These are phyloP conservation scores for Penstemon eatonii DNA, from an alignment of 257 asterid species.

Conservation along the genomic window DNA sequence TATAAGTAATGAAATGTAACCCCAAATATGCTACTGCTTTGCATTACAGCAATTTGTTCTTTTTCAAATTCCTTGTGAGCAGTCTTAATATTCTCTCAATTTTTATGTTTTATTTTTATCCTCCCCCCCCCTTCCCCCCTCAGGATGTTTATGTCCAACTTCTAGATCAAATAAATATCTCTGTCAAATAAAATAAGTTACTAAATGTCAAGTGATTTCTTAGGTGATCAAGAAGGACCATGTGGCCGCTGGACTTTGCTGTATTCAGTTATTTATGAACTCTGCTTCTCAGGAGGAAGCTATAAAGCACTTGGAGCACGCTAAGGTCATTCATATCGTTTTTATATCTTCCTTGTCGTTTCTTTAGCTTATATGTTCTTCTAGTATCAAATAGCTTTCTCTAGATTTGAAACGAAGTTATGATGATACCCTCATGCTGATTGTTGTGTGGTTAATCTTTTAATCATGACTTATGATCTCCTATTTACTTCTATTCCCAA, in stretches of 20 bases:
- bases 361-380: slow-evolving; percentile 16
- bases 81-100: slow-evolving; percentile 2
- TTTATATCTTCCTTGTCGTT: slow-evolving; percentile 19
- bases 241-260: slow-evolving; percentile 94
- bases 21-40: too few relatives aligned
- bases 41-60: too few relatives aligned
- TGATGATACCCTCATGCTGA: not conserved
- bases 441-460: slow-evolving; percentile 4
- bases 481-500: not conserved
- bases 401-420: slow-evolving; percentile 18
- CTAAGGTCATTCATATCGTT: slow-evolving; percentile 52
- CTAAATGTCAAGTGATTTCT: slow-evolving; percentile 31
- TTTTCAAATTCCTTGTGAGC: too few relatives aligned
- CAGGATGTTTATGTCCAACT: not conserved
- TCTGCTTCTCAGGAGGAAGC: slow-evolving; percentile 94
- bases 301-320: slow-evolving; percentile 79
- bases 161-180: not conserved
- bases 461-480: not conserved
- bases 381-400: slow-evolving; percentile 16
- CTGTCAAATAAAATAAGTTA: not conserved
- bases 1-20: too few relatives aligned
- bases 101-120: not conserved
- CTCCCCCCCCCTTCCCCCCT: not conserved
- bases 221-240: slow-evolving; percentile 95
- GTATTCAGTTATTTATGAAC: slow-evolving; percentile 92